Base-by-base conservation (phyloP, 2,329 filamentous ascomycete species). In the Cryphonectria carpinicola region DNA sequence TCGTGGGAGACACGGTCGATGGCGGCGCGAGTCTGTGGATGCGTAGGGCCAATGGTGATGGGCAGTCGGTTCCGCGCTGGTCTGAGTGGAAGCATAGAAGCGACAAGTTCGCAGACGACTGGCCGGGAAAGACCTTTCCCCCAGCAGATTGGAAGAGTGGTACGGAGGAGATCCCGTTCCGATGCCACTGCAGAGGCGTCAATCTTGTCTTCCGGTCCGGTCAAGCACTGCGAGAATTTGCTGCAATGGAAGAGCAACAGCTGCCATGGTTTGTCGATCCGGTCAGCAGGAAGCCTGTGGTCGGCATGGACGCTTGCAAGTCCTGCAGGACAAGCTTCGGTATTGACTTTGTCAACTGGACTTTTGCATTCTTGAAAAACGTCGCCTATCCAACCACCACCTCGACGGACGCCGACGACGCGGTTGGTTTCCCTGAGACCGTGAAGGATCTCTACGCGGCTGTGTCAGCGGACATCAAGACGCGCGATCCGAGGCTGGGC, bases 11-110 rank as follows among this genome's bases (percentile, higher is more conserved):
- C 69, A 88, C 87, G 0, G 39, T 80, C 1, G 87, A 89, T 74
- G 87, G 86, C 2, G 87, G 87, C 0, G 81, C 85, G 1, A 81
- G 81, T 2, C 75, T 80, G 1, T 88, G 84, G 84, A 74, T 87
- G 5, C 78, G 78, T 35, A 73, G 78, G 8, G 67, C 76, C 0
- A 82, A 83, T 56, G 68, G 73, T 0, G 77, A 80, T 60, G 80
- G 78, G 0, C 65, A 46, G 11, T 70, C 43, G 4, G 67, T 76
- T 1, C 74, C 73, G 10, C 70, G 76, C 0, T 82, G 79, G 81
- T 72, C 68, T 14, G 77, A 74, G 0, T 56, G 66, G 2, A 64
- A 71, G 0, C 65, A 72, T 0, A 49, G 71, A 4, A 79, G 74
- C 58, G 76, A 77, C 43, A 78, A 77, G 54, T 32, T 84, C 0